Evolutionary conservation across 2,329 filamentous ascomycete species (phyloP).

Genomic region (Aspergillus quadricinctus): DNA sequence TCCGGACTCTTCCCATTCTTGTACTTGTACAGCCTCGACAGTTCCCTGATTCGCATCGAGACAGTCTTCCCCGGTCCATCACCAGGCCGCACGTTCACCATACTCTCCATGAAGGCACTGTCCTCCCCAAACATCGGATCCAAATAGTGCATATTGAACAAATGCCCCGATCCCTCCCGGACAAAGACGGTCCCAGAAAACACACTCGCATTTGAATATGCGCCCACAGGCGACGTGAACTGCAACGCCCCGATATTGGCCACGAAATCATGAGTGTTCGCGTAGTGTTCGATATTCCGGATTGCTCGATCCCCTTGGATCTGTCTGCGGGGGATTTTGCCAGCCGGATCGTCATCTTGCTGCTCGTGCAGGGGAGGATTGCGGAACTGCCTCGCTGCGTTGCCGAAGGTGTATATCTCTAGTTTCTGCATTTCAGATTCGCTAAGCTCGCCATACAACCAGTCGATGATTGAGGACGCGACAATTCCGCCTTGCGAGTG

Average conservation of each 20-base stretch:
- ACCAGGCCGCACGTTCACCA: neutral
- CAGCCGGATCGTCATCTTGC: neutral
- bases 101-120: neutral
- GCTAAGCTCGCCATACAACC: constrained; percentile 1
- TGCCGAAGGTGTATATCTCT: constrained; percentile 5
- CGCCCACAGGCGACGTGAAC: neutral
- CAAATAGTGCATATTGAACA: constrained; percentile 5
- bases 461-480: constrained; percentile 1
- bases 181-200: neutral
- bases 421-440: neutral
- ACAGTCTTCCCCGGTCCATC: neutral
- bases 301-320: neutral
- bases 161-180: neutral
- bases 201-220: neutral
- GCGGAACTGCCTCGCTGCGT: neutral
- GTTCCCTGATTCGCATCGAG: neutral
- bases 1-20: neutral
- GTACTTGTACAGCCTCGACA: neutral
- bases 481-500: constrained; percentile 4
- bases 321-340: neutral
- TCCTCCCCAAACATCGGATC: constrained; percentile 3
- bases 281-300: constrained; percentile 4
- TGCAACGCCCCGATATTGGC: constrained; percentile 3
- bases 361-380: neutral
- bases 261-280: constrained; percentile 1